Base-by-base conservation (phyloP, 1,284 basidiomycete genomes). In the Sphaerobolus stellatus region DNA sequence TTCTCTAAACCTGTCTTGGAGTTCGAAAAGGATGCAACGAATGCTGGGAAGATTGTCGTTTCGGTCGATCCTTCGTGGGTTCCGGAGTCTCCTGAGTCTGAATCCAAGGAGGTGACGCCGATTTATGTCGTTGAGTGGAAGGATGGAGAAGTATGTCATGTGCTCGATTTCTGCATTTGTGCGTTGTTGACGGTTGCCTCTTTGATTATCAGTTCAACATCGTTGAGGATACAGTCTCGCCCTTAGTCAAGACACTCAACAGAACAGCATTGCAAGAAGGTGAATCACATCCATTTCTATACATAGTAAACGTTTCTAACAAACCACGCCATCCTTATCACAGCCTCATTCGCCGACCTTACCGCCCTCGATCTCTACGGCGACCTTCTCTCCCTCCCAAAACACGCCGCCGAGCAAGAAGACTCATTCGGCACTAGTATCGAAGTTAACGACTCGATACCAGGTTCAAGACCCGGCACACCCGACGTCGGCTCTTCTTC, bases 331-430 rank as follows among this genome's bases (percentile, higher is more conserved):
- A 58, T 9, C 56, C 31, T 54, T 47, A 6, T n/a, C 48, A 54
- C 62, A 84, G 84, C 81, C 9, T 72, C 77, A 0, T 49, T 64
- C 5, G 73, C 72, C 7, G 80, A 82, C 9, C 65, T 85, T 5
- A 73, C 78, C 57, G 63, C 68, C 2, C 71, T 90, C 2, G 81
- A 86, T 50, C 69, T 89, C 2, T 90, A 91, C 62, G 70, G 74
- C 4, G 73, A 78, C 40, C 73, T 91, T 18, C 68, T 71, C 1
- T 72, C 78, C 14, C 71, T 90, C 61, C 88, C 88, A 1, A 91
- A 91, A 65, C 76, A 78, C 58, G 67, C 71, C 22, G 77, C 81
- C 28, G 72, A 62, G 2, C 74, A 75, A 43, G 73, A 75, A 56
- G 75, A 77, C 51, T 70, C 69, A n/a, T 72, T 72, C 62, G 68